Conservation (phyloP, 805 yeast genomes). For the Ogataea nitratoaversa region DNA sequence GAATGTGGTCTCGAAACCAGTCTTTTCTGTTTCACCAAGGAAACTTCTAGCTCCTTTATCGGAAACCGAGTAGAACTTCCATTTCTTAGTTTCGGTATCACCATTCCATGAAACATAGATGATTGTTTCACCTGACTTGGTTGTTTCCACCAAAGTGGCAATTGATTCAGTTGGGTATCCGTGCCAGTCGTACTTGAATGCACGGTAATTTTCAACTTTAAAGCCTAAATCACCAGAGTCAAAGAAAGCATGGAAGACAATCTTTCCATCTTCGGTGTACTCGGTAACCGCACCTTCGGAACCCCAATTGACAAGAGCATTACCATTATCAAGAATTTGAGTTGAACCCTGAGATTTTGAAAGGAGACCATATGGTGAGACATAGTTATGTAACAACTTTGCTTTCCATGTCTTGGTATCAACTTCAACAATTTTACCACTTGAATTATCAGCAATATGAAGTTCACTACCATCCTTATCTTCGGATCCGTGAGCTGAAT, state of each 20-base stretch:
- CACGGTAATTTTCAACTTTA: slow-evolving; percentile 32
- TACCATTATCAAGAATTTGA: slow-evolving; percentile 31
- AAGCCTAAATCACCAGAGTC: slow-evolving; percentile 30
- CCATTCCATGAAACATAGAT: slow-evolving; percentile 37
- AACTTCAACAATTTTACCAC: slow-evolving; percentile 34
- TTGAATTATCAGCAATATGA: slow-evolving; percentile 23
- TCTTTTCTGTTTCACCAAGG: slow-evolving; percentile 19
- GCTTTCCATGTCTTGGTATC: slow-evolving; percentile 28
- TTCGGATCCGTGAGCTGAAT: slow-evolving; percentile 35
- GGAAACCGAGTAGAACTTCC: slow-evolving; percentile 26
- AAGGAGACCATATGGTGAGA: slow-evolving; percentile 13
- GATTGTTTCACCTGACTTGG: slow-evolving; percentile 16
- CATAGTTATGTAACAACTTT: slow-evolving; percentile 16
- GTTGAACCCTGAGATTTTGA: slow-evolving; percentile 33
- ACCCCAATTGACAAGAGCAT: slow-evolving; percentile 36
- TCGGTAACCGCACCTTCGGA: slow-evolving; percentile 38
- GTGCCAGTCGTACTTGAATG: slow-evolving; percentile 33
- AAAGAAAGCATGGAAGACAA: slow-evolving; percentile 31
- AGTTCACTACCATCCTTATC: slow-evolving; percentile 27
- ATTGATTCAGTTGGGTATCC: slow-evolving; percentile 33
- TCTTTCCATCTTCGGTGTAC: slow-evolving; percentile 25
- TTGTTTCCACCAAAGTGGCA: slow-evolving; percentile 21
- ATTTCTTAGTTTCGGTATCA: slow-evolving; percentile 31
- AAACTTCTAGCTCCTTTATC: slow-evolving; percentile 8
- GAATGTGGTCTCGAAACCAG: slow-evolving; percentile 30